A percentile compares a stretch with the other conserved stretches of the same genome.
phyloP scores from a whole-genome alignment of 768 basidiomycete species.

The Xerocomellus intermedius region DNA sequence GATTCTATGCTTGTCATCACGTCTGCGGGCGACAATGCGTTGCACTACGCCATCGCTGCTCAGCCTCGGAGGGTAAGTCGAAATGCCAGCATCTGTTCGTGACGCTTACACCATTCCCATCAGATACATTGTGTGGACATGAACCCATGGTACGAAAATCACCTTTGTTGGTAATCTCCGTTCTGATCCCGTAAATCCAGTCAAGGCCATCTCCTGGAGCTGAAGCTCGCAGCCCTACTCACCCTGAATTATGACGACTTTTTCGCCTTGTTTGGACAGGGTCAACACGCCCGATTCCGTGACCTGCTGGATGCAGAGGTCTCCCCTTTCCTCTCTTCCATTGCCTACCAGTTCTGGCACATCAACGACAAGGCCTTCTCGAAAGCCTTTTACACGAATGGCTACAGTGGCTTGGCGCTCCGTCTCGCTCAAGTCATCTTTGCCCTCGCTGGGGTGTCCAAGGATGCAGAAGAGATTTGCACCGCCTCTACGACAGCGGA shows the following conservation, averaged over 20 bases:
- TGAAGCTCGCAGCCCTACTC: constrained; percentile 69
- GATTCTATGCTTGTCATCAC: constrained; percentile 76
- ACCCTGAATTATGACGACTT: constrained; percentile 58
- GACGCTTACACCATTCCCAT: not conserved
- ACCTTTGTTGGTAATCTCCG: not conserved
- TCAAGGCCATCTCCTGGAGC: constrained; percentile 75
- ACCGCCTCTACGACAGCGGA: constrained; percentile 50
- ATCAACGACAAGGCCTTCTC: constrained; percentile 50
- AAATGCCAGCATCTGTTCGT: not conserved
- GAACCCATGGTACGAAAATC: constrained; percentile 52
- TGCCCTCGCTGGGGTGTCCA: constrained; percentile 53
- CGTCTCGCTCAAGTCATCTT: constrained; percentile 60
- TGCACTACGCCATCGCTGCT: constrained; percentile 74
- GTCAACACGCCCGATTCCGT: constrained; percentile 58
- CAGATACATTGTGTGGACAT: constrained; percentile 72
- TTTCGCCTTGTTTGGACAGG: constrained; percentile 66
- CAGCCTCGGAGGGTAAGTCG: constrained; percentile 48
- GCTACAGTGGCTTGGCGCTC: constrained; percentile 68
- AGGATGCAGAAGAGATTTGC: constrained; percentile 56
- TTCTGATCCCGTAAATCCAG: constrained; percentile 26
- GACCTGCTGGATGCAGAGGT: constrained; percentile 57
- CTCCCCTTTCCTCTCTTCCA: constrained; percentile 66
- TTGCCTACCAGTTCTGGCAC: constrained; percentile 77
- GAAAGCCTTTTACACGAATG: constrained; percentile 62
- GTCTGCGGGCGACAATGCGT: constrained; percentile 75